Evolutionary conservation across 2,329 filamentous ascomycete species (phyloP).

Genomic region (Trichoderma arundinaceum): DNA sequence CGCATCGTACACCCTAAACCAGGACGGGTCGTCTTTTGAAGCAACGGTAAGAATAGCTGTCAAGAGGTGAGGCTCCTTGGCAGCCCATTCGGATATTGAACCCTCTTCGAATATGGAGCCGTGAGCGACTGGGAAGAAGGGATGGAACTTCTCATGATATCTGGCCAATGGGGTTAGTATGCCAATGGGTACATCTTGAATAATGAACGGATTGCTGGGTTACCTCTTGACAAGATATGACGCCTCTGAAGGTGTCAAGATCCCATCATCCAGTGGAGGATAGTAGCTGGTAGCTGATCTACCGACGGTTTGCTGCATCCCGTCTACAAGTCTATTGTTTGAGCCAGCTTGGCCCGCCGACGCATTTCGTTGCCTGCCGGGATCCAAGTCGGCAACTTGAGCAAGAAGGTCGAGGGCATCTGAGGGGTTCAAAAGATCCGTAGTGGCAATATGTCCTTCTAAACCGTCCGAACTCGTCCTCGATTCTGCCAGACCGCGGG

Average conservation of each 20-base stretch:
- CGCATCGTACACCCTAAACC: constrained; percentile 13
- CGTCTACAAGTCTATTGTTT: neutral
- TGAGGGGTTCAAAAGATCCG: constrained; percentile 16
- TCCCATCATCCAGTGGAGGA: no score
- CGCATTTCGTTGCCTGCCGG: constrained; percentile 6
- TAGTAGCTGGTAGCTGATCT: no score
- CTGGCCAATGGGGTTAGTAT: no score
- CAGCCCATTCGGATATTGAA: constrained; percentile 12
- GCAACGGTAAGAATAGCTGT: constrained; percentile 10
- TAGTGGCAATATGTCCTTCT: constrained; percentile 13
- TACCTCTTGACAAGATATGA: no score
- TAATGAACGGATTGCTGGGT: no score
- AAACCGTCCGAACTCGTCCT: constrained; percentile 13
- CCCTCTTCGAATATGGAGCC: constrained; percentile 4
- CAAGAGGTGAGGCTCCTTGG: constrained; percentile 13
- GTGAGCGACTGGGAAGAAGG: constrained; percentile 10
- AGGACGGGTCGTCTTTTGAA: constrained; percentile 7
- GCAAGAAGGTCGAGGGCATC: constrained; percentile 13
- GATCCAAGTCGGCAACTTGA: constrained; percentile 17
- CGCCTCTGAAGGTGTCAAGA: no score
- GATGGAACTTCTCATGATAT: neutral
- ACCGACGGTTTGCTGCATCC: no score
- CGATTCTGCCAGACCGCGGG: constrained; percentile 6
- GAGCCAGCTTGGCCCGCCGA: constrained; percentile 1
- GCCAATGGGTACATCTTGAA: no score